Percentiles rank a stretch among this genome's conserved stretches.
Evolutionary conservation across 441 rosid genomes (phyloP).

Genomic region (Erodium chrysanthum): DNA sequence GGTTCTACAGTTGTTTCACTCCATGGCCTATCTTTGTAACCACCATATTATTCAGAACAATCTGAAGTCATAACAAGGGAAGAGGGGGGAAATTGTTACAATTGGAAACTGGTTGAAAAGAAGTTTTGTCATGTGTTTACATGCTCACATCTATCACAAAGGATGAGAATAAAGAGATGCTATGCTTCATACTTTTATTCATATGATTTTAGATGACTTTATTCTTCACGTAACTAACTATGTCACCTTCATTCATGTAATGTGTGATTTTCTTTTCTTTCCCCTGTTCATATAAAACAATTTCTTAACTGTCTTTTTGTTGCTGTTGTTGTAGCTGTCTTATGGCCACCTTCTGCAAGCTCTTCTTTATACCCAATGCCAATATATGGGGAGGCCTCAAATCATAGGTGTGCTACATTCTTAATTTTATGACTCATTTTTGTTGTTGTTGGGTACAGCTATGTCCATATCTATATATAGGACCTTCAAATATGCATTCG

Average conservation of each 20-base stretch:
- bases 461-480: not conserved
- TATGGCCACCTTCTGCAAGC: constrained; percentile 39
- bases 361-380: constrained; percentile 80
- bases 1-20: not conserved
- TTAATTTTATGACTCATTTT: not conserved
- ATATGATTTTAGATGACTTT: not conserved
- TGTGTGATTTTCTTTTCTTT: not conserved
- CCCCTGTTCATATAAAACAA: not conserved
- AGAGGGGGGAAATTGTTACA: not conserved
- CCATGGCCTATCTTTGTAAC: not conserved
- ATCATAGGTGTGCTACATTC: constrained; percentile 58
- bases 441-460: not conserved
- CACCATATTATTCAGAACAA: not conserved
- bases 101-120: not conserved
- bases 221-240: not conserved
- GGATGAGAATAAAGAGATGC: not conserved
- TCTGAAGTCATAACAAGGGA: not conserved
- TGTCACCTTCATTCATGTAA: not conserved
- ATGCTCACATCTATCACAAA: not conserved
- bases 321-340: not conserved
- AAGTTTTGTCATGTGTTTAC: not conserved
- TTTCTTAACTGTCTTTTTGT: not conserved
- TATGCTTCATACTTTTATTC: not conserved
- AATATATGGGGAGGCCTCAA: constrained; percentile 84
- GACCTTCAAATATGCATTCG: constrained; percentile 6